Percentiles rank a stretch among this genome's conserved stretches.
These are phyloP conservation scores for Eucalyptus albens DNA, from an alignment of 345 rosid genomes.

Conservation along the genomic window DNA sequence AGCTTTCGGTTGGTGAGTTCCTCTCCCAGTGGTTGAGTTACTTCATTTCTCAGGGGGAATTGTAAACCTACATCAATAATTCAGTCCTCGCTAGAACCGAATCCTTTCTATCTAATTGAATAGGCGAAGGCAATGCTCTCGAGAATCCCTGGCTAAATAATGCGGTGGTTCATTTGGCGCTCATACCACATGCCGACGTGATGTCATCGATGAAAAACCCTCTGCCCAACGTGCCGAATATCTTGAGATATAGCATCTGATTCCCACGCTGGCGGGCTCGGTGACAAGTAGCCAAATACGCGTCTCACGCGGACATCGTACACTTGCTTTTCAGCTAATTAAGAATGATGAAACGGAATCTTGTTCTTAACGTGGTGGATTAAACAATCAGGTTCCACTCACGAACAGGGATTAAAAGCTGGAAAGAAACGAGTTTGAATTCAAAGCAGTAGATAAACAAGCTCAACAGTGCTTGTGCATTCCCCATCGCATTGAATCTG, in stretches of 20 bases:
- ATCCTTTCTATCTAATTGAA: neutral
- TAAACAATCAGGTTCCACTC: neutral
- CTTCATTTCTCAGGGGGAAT: neutral
- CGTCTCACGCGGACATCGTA: neutral
- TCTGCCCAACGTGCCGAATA: neutral
- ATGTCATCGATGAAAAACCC: neutral
- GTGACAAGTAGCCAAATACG: neutral
- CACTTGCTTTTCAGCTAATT: neutral
- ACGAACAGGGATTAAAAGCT: neutral
- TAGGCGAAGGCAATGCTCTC: neutral
- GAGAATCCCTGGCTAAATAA: neutral
- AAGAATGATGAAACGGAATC: neutral
- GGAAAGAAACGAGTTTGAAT: neutral
- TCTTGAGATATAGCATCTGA: neutral
- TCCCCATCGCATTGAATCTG: neutral
- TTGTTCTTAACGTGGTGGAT: neutral
- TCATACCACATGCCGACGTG: neutral
- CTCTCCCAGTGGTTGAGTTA: neutral
- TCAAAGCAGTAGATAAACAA: neutral
- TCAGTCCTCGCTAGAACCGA: neutral
- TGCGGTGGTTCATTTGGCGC: neutral
- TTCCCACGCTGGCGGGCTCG: neutral
- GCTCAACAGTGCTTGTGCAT: neutral
- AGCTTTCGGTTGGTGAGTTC: no score
- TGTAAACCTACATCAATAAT: neutral